Base-by-base conservation (phyloP, 768 basidiomycete species). In the Piloderma croceum region DNA sequence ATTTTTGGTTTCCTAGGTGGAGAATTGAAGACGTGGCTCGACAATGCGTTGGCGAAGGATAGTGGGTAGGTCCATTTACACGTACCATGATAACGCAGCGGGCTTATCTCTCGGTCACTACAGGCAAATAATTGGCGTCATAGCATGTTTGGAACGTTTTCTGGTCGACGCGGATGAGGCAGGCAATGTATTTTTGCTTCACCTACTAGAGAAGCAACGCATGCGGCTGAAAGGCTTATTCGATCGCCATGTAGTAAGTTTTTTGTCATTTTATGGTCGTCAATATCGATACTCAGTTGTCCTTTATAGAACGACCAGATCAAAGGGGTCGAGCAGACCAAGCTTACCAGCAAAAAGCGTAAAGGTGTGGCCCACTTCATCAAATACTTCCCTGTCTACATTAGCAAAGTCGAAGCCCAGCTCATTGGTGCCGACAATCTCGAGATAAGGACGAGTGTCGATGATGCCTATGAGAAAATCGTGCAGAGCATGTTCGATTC, bases 321-420 rank as follows among this genome's bases (percentile, higher is more conserved):
- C 49, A 81, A 85, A 41, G 73, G 75, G 18, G 87, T 98, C 31
- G 92, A 93, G 52, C 81, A 86, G 50, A 94, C 90, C 3, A 96
- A 93, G 58, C 64, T 91, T 31, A 89, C 86, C 11, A 84, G 81
- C 61, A 94, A 89, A 71, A 96, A 93, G 57, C 81, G 94, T 27
- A 85, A 81, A 51, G 94, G 94, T 6, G 88, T 96, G 20, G 85
- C 81, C 13, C 84, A 86, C 34, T 98, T 96, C 58, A 80, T 98
- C 51, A 88, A 86, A 53, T 79, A 90, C 62, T 97, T 98, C 69
- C 90, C 94, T 1, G 71, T 79, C 9, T 98, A 94, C 56, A 79
- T 92, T 49, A 68, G 75, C 20, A 81, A 83, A 6, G 74, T 96
- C 17, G 94, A 98, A 62, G 72, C 65, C 19, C 94, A 97, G 54